Base-by-base conservation (phyloP, 129 eudicot genomes). In the Flaveria robusta region DNA sequence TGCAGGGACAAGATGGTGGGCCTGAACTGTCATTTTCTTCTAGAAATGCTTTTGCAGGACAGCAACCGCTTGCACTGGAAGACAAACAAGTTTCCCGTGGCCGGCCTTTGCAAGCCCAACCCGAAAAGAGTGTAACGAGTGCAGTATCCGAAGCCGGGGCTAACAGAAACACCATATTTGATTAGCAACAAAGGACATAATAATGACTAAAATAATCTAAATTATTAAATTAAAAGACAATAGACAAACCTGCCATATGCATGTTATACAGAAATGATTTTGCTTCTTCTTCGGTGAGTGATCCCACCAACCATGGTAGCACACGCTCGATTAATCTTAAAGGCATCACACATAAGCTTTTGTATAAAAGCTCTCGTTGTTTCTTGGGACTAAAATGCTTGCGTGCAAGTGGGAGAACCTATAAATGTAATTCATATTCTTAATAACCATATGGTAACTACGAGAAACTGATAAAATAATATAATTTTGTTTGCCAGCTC, bases 21-120 rank as follows among this genome's bases (percentile, higher is more conserved):
- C 59, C 68, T 14, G 39, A 72, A 42, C 71, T 72, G 15, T 77
- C 77, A 46, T 43, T 83, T 42, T 45, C 47, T 82, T 81, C 93
- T 27, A 80, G 14, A 70, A 71, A 74, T 68, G 68, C 74, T 75
- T 80, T 87, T 43, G 87, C 93, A 56, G 99, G 83, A 80, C 96
- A 94, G 62, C 92, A 87, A 58, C 99, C 92, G 14, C 29, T 56
- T 20, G 64, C 64, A 56, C 13, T 9, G n/a, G 96, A 89, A 63
- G 96, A 86, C 69, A 94, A 86, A 58, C 99, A 94, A 75, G 83
- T 80, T 68, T 84, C 89, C n/a, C 75, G 74, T 68, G 86, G 82
- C 65, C 83, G 85, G 77, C 97, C 99, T 86, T 94, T 94, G 90
- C 99, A 94, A 43, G 99, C 99, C 99, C 99, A 94, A 5, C 99